Evolutionary conservation across 2,329 filamentous ascomycete genomes (phyloP), one percentile per base, ranked within the genome.

Genomic region (Colletotrichum graminicola): DNA sequence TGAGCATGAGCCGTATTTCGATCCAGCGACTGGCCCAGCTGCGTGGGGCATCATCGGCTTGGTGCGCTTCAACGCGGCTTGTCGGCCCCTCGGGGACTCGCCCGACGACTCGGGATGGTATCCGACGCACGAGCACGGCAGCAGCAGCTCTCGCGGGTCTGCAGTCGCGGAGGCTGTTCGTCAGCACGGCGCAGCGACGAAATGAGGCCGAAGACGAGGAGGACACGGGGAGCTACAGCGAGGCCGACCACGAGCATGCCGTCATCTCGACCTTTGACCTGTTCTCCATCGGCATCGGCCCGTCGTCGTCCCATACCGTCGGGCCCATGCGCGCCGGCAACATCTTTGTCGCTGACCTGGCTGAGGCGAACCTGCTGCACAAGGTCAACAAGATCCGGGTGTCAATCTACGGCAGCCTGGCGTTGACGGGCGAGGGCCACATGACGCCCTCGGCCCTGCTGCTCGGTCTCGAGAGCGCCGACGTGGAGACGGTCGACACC

Each of bases 251-350:
- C 57, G 85, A 86, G 74, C 85, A 86, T 74, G 85, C 85, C 69
- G 85, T 86, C 75, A 86, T 86, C 67, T 86, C 85, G 2, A 84
- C 85, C 0, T 86, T 86, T 73, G 85, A 86, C 75, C 79, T 86
- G 43, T 86, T 86, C 76, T 86, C 84, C 41, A 85, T 86, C 63
- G 85, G 85, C 74, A 86, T 86, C 73, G 85, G 85, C 0, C 85
- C 85, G 14, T 86, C 84, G 0, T 86, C 85, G 2, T 86, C 84
- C 14, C 85, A 86, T 76, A 86, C 85, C 0, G 85, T 86, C 32
- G 85, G 85, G 1, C 85, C 85, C 23, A 86, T 86, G 85, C 83
- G 85, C 23, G 85, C 85, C 8, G 84, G 85, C 43, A 85, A 85
- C 74, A 87, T 87, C 74, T 87, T 86, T 72, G 81, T 87, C 29